Conservation (phyloP, 768 basidiomycete genomes). For the Phylloporus sp. region DNA sequence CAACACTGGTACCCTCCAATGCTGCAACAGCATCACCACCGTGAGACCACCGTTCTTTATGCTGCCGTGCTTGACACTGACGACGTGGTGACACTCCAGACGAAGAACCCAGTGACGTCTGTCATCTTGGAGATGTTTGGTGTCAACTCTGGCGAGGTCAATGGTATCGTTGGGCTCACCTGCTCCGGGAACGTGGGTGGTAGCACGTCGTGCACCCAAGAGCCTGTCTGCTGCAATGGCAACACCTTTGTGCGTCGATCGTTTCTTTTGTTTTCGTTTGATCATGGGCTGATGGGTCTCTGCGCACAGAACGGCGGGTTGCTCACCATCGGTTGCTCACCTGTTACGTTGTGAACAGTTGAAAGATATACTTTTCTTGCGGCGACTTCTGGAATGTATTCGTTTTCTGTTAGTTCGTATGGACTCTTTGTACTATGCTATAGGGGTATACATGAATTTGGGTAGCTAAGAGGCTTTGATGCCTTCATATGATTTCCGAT, state of each 20-base stretch:
- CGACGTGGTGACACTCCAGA: background rate
- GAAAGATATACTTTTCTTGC: background rate
- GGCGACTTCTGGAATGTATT: background rate
- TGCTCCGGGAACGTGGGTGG: background rate
- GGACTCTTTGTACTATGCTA: no score
- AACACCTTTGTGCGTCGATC: slow-evolving; percentile 8
- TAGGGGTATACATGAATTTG: no score
- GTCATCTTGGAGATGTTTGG: background rate
- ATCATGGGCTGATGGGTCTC: background rate
- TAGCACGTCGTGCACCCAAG: slow-evolving; percentile 2
- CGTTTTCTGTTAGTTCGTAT: background rate
- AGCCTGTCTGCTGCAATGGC: slow-evolving; percentile 17
- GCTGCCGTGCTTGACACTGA: background rate
- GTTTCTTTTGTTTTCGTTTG: no score
- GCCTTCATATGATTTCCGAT: no score
- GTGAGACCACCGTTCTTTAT: background rate
- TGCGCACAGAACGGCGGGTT: no score
- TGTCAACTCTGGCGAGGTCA: background rate
- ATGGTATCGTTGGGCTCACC: no score
- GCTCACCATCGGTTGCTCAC: slow-evolving; percentile 3
- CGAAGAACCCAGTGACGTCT: no score
- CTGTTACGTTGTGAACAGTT: background rate
- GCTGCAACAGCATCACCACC: slow-evolving; percentile 1
- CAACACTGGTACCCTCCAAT: no score
- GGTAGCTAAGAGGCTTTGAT: no score